phyloP scores from a whole-genome alignment of 2,329 filamentous ascomycete species.

The Dactylellina parvicollis region DNA sequence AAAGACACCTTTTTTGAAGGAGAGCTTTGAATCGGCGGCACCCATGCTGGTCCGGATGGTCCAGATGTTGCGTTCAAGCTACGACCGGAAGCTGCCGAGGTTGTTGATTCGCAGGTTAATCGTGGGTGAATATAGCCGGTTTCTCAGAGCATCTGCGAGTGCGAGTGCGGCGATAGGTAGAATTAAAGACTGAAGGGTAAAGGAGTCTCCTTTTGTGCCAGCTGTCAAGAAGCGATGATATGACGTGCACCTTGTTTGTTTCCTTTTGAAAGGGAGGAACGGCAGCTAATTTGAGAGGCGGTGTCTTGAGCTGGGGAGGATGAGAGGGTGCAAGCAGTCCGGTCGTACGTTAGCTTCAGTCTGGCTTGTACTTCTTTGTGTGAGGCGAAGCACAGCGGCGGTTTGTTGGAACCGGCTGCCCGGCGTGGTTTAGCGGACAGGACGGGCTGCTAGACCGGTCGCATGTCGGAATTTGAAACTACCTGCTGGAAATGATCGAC shows the following conservation, averaged over 20 bases:
- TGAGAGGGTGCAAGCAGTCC: not conserved
- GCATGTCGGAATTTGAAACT: not conserved
- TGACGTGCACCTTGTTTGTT: conserved; percentile 11
- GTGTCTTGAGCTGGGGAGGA: conserved; percentile 2
- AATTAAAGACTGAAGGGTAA: not conserved
- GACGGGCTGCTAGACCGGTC: not conserved
- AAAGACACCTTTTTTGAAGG: conserved; percentile 99
- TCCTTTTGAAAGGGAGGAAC: not conserved
- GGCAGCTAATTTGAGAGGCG: not conserved
- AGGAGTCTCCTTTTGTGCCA: not conserved
- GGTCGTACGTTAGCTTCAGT: not conserved
- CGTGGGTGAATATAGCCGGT: conserved; percentile 6
- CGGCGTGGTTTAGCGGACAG: conserved; percentile 1
- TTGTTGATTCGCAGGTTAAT: not conserved
- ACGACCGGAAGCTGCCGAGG: conserved; percentile 19
- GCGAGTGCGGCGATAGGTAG: not conserved
- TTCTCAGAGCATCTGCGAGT: conserved; percentile 9
- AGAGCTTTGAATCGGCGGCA: conserved; percentile 97
- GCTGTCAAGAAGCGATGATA: conserved; percentile 23
- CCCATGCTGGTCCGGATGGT: conserved; percentile 73
- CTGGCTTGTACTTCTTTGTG: not conserved
- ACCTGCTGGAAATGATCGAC: not conserved
- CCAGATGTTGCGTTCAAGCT: not conserved
- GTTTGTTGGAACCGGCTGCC: conserved; percentile 14
- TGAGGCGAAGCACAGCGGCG: not conserved